A percentile compares a stretch with the other conserved stretches of the same genome.
These are phyloP conservation scores for Sugiyamaella grinbergsii DNA, from an alignment of 1,139 yeast species.

Conservation along the genomic window DNA sequence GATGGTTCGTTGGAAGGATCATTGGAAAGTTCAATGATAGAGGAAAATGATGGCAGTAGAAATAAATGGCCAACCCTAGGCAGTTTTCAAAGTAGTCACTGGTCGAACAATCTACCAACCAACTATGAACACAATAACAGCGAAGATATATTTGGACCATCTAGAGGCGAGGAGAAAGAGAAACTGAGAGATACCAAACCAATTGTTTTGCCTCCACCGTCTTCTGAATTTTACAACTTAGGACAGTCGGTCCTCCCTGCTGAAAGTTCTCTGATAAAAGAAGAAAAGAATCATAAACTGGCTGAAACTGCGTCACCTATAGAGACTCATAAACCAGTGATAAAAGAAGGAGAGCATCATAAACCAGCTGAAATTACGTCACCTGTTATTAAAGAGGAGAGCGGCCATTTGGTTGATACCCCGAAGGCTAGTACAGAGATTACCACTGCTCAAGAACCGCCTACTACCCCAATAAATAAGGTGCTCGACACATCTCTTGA, in stretches of 20 bases:
- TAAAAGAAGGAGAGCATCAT: neutral
- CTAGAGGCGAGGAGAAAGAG: neutral
- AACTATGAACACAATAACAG: neutral
- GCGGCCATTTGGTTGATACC: no score
- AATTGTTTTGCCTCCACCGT: conserved; percentile 10
- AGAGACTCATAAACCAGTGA: neutral
- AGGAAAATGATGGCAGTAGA: no score
- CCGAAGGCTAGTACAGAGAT: no score
- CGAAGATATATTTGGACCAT: neutral
- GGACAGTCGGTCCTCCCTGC: neutral
- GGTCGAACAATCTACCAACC: neutral
- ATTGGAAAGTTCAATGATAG: conserved; percentile 4
- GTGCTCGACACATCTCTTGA: neutral
- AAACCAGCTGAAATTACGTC: neutral
- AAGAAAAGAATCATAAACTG: neutral
- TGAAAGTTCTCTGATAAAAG: neutral
- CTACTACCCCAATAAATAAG: conserved; percentile 7
- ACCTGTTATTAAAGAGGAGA: no score
- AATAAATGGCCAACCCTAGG: conserved; percentile 5
- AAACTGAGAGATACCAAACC: conserved; percentile 1
- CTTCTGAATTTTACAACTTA: conserved; percentile 4
- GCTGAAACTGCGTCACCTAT: neutral
- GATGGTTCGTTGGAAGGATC: conserved; percentile 13
- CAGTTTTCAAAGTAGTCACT: neutral
- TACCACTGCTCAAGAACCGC: neutral